Base-by-base conservation (phyloP, 768 basidiomycete species). In the Leucocoprinus leucothites region DNA sequence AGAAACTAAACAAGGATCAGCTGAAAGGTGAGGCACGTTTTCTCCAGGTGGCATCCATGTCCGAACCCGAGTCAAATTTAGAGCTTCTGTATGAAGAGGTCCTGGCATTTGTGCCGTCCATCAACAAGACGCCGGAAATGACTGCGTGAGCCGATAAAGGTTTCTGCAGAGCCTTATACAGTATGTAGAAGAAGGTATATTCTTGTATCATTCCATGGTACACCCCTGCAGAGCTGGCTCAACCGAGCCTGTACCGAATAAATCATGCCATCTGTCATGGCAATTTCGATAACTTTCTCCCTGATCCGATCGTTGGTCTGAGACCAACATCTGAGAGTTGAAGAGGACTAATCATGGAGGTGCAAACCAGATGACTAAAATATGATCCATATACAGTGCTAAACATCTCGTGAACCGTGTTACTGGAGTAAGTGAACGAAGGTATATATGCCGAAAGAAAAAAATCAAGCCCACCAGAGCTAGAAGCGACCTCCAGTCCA, bases 11-110 rank as follows among this genome's bases (percentile, higher is more conserved):
- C 57, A 84, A 89, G 61, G 83, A 84, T 45, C 85, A 93, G 62
- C 72, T 96, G 46, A 95, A 95, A 65, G 71, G 70, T 70, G 55
- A 11, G 62, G 2, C 48, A 18, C 40, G 28, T 54, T 21, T 11
- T 34, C 59, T 66, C 57, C 21, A 28, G 34, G 18, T 35, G 35
- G 13, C n/a, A 9, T 36, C 25, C 21, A 45, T 8, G 36, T 22
- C 26, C 34, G 2, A 4, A 50, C 28, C 60, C 74, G 28, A 58
- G 25, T 7, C 38, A 40, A 38, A 21, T 51, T n/a, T 35, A 72
- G 84, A 88, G 64, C 78, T 93, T 48, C 75, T 93, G 24, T 94
- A 86, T 65, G 85, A 89, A 47, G 92, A 96, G 73, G 89, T 95
- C 58, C 76, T 87, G 61, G 82, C 82, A 11, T 91, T 94, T 66